phyloP scores from a whole-genome alignment of 441 rosid species.

The Pelargonium myrrhifolium region DNA sequence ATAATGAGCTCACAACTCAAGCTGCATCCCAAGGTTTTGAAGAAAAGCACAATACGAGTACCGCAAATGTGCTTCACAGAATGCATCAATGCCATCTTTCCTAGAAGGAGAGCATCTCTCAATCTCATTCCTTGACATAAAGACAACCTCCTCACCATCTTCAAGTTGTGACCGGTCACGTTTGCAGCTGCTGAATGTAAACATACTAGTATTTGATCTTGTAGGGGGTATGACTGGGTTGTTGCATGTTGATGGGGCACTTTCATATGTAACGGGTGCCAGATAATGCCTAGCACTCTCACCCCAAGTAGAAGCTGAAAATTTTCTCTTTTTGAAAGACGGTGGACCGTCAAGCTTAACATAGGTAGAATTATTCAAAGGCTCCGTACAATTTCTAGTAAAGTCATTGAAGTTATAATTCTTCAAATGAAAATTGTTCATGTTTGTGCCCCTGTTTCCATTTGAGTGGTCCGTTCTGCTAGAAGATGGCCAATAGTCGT shows the following conservation, averaged over 20 bases:
- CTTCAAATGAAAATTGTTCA: conserved; percentile 21
- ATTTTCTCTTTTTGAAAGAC: conserved; percentile 50
- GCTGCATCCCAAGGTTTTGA: conserved; percentile 57
- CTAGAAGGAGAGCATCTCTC: conserved; percentile 70
- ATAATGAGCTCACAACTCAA: conserved; percentile 51
- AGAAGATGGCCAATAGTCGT: conserved; percentile 27
- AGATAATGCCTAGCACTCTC: conserved; percentile 26
- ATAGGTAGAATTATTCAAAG: conserved; percentile 19
- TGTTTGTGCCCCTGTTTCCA: conserved; percentile 22
- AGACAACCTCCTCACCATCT: conserved; percentile 45
- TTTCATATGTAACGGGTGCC: conserved; percentile 23
- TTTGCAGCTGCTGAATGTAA: conserved; percentile 39
- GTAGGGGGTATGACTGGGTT: conserved; percentile 23
- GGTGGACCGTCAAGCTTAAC: conserved; percentile 34
- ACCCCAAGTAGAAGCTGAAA: conserved; percentile 43
- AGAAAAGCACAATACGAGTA: conserved; percentile 68
- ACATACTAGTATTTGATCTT: conserved; percentile 36
- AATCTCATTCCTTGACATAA: conserved; percentile 68
- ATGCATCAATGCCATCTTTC: conserved; percentile 69
- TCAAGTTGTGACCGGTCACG: conserved; percentile 52
- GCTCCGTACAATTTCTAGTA: conserved; percentile 28
- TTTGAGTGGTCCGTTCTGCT: conserved; percentile 25
- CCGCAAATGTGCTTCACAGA: conserved; percentile 62
- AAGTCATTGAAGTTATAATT: conserved; percentile 23
- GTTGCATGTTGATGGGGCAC: conserved; percentile 22